phyloP scores from a whole-genome alignment of 2,329 filamentous ascomycete species.

The Botrytis squamosa region DNA sequence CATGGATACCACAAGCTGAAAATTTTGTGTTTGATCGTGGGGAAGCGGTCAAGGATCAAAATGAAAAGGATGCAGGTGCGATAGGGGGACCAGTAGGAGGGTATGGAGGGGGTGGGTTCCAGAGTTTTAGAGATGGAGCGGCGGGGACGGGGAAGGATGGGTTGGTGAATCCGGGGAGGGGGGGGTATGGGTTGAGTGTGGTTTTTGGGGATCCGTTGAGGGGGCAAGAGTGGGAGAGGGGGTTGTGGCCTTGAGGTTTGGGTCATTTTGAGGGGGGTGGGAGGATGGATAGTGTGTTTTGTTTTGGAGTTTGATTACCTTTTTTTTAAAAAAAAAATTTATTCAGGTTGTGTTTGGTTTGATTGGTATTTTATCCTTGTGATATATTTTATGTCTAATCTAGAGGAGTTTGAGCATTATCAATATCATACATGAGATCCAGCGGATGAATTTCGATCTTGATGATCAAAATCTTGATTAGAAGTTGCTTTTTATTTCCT shows the following conservation, averaged over 20 bases:
- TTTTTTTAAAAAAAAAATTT: too few relatives aligned
- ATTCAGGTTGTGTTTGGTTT: too few relatives aligned
- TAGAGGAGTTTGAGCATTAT: too few relatives aligned
- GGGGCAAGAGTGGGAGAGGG: constrained; percentile 18
- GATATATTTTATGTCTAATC: too few relatives aligned
- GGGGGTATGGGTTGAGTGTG: constrained; percentile 11
- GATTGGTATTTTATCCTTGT: too few relatives aligned
- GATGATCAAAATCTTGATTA: too few relatives aligned
- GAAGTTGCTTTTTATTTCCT: too few relatives aligned
- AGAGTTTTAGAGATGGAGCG: constrained; percentile 21
- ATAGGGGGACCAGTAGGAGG: constrained; percentile 5
- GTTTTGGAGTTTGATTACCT: too few relatives aligned
- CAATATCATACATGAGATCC: too few relatives aligned
- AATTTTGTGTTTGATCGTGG: constrained; percentile 11
- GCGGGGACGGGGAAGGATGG: neutral
- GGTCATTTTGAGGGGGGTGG: neutral
- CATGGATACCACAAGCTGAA: constrained; percentile 2
- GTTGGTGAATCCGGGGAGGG: neutral
- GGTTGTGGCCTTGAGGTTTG: constrained; percentile 19
- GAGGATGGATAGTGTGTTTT: too few relatives aligned
- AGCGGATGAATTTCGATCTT: too few relatives aligned
- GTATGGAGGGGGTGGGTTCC: constrained; percentile 19
- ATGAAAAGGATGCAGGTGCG: neutral
- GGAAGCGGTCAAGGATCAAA: neutral
- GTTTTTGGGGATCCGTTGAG: constrained; percentile 12